phyloP scores from a whole-genome alignment of 331 rosid species.

The Acacia pycnantha region DNA sequence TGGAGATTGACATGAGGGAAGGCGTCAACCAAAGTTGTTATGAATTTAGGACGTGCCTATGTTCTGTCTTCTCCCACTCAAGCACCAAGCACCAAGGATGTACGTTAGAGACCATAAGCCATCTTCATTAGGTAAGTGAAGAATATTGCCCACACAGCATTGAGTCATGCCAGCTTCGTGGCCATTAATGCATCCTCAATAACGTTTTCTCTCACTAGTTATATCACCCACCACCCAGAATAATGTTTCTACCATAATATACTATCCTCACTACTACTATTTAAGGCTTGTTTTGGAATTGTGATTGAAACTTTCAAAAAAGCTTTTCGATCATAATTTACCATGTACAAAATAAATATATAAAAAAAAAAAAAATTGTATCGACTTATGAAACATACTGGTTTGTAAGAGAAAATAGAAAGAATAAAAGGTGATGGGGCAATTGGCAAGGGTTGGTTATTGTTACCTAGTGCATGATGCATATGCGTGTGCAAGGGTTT shows the following conservation, averaged over 20 bases:
- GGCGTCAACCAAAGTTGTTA: slow-evolving; percentile 9
- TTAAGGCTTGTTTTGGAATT: too few relatives aligned
- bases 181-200: neutral
- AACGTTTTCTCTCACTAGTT: neutral
- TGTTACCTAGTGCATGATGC: neutral
- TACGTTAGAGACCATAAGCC: too few relatives aligned
- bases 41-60: slow-evolving; percentile 3
- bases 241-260: neutral
- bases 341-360: too few relatives aligned
- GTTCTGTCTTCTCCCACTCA: slow-evolving; percentile 25
- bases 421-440: neutral
- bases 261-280: neutral
- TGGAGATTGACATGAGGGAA: neutral
- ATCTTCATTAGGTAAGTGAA: neutral
- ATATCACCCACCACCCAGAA: neutral
- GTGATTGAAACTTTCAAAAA: too few relatives aligned
- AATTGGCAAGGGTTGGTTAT: neutral
- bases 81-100: neutral
- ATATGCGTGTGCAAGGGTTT: neutral
- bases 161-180: neutral
- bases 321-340: too few relatives aligned
- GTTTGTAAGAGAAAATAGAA: too few relatives aligned
- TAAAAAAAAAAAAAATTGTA: too few relatives aligned
- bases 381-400: neutral
- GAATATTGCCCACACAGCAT: neutral